Conservation (phyloP, 495 filamentous ascomycete species). For the Podospora comata region DNA sequence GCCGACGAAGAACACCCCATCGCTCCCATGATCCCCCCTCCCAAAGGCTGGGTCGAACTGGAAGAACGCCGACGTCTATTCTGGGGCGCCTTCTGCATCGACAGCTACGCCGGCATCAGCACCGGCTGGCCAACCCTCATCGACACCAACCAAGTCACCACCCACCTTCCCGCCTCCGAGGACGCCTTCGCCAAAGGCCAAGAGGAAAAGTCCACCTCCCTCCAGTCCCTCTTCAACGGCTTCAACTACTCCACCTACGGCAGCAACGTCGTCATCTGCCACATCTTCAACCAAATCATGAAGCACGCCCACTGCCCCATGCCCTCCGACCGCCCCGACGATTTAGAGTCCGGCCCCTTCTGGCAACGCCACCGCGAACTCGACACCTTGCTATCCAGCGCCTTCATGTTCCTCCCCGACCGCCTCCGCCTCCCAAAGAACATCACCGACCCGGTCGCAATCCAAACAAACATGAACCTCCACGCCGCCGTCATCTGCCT, state of each 20-base stretch:
- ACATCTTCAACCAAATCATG: conserved; percentile 41
- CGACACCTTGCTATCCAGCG: conserved; percentile 43
- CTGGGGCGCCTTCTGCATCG: conserved; percentile 52
- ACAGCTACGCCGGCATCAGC: conserved; percentile 46
- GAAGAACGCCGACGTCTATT: conserved; percentile 53
- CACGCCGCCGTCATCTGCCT: conserved; percentile 46
- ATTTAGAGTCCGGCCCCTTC: conserved; percentile 39
- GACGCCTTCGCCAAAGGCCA: conserved; percentile 38
- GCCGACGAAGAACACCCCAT: conserved; percentile 33
- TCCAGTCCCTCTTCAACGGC: conserved; percentile 40
- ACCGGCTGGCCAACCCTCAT: conserved; percentile 49
- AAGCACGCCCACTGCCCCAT: conserved; percentile 42
- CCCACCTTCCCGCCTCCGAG: conserved; percentile 44
- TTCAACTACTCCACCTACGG: conserved; percentile 40
- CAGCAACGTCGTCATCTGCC: conserved; percentile 38
- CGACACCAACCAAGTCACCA: conserved; percentile 42
- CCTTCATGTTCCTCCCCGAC: conserved; percentile 48
- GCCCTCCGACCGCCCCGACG: conserved; percentile 38
- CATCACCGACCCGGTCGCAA: conserved; percentile 35
- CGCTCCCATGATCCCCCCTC: conserved; percentile 35
- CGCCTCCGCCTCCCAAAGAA: conserved; percentile 39
- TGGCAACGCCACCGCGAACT: conserved; percentile 49
- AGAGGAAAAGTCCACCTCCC: conserved; percentile 32
- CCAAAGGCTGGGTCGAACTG: conserved; percentile 46
- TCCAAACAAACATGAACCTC: conserved; percentile 45